phyloP scores from a whole-genome alignment of 345 rosid genomes.

The Lepidium africanum region DNA sequence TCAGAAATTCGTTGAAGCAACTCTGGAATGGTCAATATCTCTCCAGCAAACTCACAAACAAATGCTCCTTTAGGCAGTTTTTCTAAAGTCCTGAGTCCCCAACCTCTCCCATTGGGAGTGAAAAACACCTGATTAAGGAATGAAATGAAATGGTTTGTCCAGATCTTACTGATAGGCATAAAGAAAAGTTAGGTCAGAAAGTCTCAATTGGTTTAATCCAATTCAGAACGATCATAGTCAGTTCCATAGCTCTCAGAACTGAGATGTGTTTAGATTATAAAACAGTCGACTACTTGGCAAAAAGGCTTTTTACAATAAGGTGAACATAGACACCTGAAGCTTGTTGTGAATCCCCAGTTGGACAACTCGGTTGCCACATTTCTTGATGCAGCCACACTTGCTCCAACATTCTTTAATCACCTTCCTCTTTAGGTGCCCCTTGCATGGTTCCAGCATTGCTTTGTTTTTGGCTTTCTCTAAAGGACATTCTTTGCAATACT shows the following conservation, averaged over 20 bases:
- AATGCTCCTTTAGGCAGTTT: constrained; percentile 74
- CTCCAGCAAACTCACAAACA: constrained; percentile 82
- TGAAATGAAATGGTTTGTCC: not conserved
- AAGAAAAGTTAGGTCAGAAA: not conserved
- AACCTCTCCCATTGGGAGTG: constrained; percentile 64
- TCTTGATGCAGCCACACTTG: constrained; percentile 73
- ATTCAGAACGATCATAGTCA: not conserved
- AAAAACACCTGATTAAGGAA: constrained; percentile 47
- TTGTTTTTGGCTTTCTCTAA: constrained; percentile 52
- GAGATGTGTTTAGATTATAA: not conserved
- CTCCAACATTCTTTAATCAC: constrained; percentile 84
- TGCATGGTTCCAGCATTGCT: constrained; percentile 54
- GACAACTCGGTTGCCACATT: constrained; percentile 83
- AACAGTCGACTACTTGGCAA: not conserved
- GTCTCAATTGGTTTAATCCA: not conserved
- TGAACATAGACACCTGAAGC: constrained; percentile 52
- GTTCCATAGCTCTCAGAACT: not conserved
- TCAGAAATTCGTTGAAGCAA: constrained; percentile 40
- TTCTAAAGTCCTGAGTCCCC: constrained; percentile 75
- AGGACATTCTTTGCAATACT: constrained; percentile 62
- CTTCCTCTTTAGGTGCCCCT: constrained; percentile 78
- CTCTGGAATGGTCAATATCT: constrained; percentile 68
- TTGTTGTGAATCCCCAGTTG: constrained; percentile 74
- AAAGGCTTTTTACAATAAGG: not conserved
- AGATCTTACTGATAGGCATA: not conserved